phyloP scores from a whole-genome alignment of 2,329 filamentous ascomycete species.

The Talaromyces pinophilus region DNA sequence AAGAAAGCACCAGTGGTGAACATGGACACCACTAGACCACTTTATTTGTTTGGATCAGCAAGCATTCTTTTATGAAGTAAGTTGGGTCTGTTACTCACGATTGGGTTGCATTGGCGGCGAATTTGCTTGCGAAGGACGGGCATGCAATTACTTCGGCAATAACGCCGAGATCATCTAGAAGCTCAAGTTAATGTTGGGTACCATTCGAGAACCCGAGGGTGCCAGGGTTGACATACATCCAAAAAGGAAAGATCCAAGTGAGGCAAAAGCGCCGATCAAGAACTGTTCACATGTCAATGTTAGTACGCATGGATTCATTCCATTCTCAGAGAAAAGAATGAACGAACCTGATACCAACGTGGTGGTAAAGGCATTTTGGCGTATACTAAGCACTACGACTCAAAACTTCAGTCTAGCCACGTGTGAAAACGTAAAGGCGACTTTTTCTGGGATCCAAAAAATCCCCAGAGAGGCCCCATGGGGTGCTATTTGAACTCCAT shows the following conservation, averaged over 20 bases:
- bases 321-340: not conserved
- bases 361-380: constrained; percentile 55
- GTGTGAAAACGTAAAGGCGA: not conserved
- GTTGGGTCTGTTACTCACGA: constrained; percentile 29
- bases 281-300: constrained; percentile 45
- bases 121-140: constrained; percentile 38
- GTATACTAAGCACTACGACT: not conserved
- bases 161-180: constrained; percentile 57
- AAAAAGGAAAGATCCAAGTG: constrained; percentile 59
- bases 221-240: constrained; percentile 45
- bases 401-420: not conserved
- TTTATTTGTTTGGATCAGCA: constrained; percentile 31
- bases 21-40: constrained; percentile 71
- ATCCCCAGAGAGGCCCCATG: constrained; percentile 8
- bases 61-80: not conserved
- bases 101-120: constrained; percentile 34
- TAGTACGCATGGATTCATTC: not conserved
- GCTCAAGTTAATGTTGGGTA: not conserved
- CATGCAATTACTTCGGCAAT: constrained; percentile 59
- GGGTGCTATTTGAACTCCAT: constrained; percentile 8
- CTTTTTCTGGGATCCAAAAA: constrained; percentile 25
- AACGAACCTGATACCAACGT: constrained; percentile 57
- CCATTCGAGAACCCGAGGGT: not conserved
- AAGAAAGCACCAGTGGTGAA: constrained; percentile 77
- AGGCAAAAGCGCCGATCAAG: constrained; percentile 60